Evolutionary conservation across 2,329 filamentous ascomycete species (phyloP), one percentile per base, ranked within the genome.

Genomic region (Exserohilum turcica): DNA sequence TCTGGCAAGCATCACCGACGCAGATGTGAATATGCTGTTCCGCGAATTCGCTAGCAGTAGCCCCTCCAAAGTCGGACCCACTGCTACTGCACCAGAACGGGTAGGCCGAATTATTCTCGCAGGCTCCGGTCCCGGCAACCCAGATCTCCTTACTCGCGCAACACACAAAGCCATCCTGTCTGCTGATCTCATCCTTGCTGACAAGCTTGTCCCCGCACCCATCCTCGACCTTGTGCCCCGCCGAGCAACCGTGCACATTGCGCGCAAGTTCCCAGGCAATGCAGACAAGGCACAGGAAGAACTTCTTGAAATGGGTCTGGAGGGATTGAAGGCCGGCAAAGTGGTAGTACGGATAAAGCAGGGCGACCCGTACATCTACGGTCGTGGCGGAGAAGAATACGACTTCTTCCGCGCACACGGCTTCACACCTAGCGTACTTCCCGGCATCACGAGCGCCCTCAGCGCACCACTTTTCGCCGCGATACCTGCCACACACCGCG

Each of bases 191-290:
- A 83, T 94, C 55, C 84, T 94, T 5, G 90, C 90, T 36, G 90
- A 94, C 77, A 94, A 94, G 76, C 87, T 94, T 42, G 90, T 94
- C 3, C 91, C 94, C 0, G 82, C 90, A 0, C 86, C 89, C 6
- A 91, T 99, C 2, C 81, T 99, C 8, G 90, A 93, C 60, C 84
- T 99, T 13, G 89, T 97, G 50, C 94, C 94, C 1, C 90, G 94
- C 31, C 86, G 93, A 48, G 96, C 92, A 7, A 87, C 89, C 8
- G 88, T 97, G 10, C 86, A 91, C 66, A 99, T 99, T 65, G 93
- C 94, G 4, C 89, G 92, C 68, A 99, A 99, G 74, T 99, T 99
- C 76, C 94, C 94, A 0, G 94, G 94, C 18, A 97, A 99, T 74
- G 94, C 94, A 35, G 94, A 99, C 65, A 86, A 86, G 38, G 94